Evolutionary conservation across 257 asterid species (phyloP).

Genomic region (Nemophila menziesii): DNA sequence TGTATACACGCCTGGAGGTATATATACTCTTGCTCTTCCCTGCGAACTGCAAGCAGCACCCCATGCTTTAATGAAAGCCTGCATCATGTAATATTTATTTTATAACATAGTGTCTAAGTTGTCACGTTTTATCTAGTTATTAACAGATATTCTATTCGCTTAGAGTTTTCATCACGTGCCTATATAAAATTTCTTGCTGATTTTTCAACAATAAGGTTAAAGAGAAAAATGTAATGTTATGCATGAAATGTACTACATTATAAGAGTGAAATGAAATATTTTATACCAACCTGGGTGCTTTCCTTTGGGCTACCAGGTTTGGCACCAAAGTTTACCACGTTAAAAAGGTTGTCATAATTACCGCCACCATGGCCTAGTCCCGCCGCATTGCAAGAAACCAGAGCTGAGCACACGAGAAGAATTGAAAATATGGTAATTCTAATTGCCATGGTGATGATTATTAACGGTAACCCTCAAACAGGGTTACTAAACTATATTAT

Average conservation of each 20-base stretch:
- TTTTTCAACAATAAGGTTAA: background rate
- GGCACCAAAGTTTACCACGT: constrained; percentile 38
- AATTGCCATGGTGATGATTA: constrained; percentile 21
- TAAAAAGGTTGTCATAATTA: constrained; percentile 18
- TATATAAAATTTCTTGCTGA: too few relatives aligned
- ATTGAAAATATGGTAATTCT: constrained; percentile 6
- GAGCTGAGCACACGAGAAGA: constrained; percentile 18
- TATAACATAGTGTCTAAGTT: background rate
- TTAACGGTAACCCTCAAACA: background rate
- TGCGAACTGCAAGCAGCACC: constrained; percentile 39
- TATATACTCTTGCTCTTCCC: constrained; percentile 24
- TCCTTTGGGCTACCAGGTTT: constrained; percentile 24
- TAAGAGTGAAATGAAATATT: background rate
- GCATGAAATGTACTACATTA: background rate
- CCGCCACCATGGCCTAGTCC: background rate
- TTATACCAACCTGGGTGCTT: constrained; percentile 26
- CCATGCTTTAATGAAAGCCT: constrained; percentile 56
- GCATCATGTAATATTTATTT: background rate
- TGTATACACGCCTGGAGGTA: constrained; percentile 38
- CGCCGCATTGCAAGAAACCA: constrained; percentile 22
- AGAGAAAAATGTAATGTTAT: too few relatives aligned
- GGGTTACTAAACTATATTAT: background rate
- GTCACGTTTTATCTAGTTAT: too few relatives aligned
- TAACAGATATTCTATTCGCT: too few relatives aligned
- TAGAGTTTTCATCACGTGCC: too few relatives aligned